Evolutionary conservation across 2,329 filamentous ascomycete species (phyloP), one percentile per base, ranked within the genome.

Genomic region (Aspergillus sp.): DNA sequence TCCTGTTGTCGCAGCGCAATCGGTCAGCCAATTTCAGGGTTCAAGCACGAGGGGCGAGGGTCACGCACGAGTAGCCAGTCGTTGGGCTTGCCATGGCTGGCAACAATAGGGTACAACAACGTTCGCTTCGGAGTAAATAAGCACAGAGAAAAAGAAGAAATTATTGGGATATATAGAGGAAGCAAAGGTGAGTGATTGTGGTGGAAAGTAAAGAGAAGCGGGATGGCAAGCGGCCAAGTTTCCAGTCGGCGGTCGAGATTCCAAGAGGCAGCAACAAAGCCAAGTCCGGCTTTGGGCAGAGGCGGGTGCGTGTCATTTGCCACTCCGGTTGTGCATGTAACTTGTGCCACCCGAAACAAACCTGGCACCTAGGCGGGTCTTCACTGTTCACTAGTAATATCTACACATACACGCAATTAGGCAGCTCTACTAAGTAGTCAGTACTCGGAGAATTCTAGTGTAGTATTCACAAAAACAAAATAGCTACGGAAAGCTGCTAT

Each of bases 61-160:
- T 59, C 65, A 66, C 77, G 72, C 70, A 80, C 77, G 78, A 79
- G 68, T 75, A 73, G 68, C 75, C 72, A 66, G 56, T 35, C 17
- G 73, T 73, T 55, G 74, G 75, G 66, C 70, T 73, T 73, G 77
- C 75, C 77, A 79, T 78, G 73, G 66, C 70, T 66, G 75, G 74
- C 70, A 68, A 70, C 56, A 61, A 48, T 52, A 24, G 23, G 39
- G 47, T 55, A 46, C 40, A 57, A 37, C 56, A 51, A 54, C 41
- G 55, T 49, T 61, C 48, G 58, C 54, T 59, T 58, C 58, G 59
- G 57, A 51, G 5, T 17, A 57, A 54, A 49, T 44, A 46, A 37
- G 21, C 44, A n/a, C n/a, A 58, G 39, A 33, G 17, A 49, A 43
- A 49, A 21, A 17, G 43, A 15, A 37, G 40, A 47, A 31, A 45